Conservation (phyloP, 768 basidiomycete genomes). For the Lactarius pseudohatsudake region DNA sequence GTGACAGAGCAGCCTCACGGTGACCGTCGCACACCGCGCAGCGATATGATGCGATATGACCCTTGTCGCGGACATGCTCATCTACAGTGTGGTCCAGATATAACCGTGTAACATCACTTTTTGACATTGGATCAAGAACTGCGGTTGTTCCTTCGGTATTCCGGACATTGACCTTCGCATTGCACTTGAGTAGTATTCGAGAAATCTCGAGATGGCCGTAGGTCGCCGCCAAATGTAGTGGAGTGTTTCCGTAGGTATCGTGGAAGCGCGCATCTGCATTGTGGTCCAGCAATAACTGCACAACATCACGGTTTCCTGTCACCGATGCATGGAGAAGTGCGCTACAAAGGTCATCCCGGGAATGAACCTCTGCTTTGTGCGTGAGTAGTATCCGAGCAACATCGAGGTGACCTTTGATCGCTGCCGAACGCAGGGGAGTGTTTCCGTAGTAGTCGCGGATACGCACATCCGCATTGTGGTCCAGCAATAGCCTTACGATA, state of each 20-base stretch:
- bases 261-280: neutral
- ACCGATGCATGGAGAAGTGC: neutral
- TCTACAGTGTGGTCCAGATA: neutral
- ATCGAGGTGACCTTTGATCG: neutral
- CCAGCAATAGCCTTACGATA: neutral
- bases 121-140: neutral
- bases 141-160: neutral
- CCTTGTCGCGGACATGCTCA: neutral
- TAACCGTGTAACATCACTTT: neutral
- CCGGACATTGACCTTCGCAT: neutral
- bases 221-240: neutral
- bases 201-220: neutral
- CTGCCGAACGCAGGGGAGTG: neutral
- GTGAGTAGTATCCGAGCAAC: neutral
- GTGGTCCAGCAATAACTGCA: neutral
- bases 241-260: neutral
- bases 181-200: neutral
- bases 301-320: neutral
- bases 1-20: neutral
- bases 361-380: neutral
- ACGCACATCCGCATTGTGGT: neutral
- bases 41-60: neutral
- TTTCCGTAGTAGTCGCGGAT: neutral
- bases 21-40: neutral
- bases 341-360: neutral